Evolutionary conservation across 2,329 filamentous ascomycete species (phyloP), one percentile per base, ranked within the genome.

Genomic region (Juglanconis juglandina): DNA sequence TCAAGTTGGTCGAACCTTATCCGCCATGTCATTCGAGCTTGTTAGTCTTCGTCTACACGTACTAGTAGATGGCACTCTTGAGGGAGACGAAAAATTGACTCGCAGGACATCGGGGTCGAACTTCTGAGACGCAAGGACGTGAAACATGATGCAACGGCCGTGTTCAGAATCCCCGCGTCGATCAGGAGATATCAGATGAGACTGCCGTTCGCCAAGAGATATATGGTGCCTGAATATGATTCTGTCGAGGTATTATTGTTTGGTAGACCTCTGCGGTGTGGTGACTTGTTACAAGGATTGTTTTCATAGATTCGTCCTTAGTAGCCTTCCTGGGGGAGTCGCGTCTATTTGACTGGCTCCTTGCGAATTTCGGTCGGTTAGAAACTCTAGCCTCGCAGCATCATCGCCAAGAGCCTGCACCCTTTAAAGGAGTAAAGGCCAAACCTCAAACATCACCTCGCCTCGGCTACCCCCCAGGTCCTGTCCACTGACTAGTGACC

Each of bases 361-460:
- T 42, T 42, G 39, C 39, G 24, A 24, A 24, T 24, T 24, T 24
- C 24, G 24, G 24, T 42, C 39, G 39, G 39, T 13, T 42, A 42
- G 39, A 42, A 42, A 42, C 39, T 42, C 39, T 42, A 42, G 24
- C 24, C 39, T 42, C 39, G 10, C 7, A 42, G 39, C n/a, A 5
- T 42, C 33, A 32, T 30, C 13, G 53, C 53, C 58, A 44, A 53
- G 41, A 51, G 24, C 24, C 24, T 24, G 24, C 24, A 24, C 17
- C 47, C 42, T 41, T 51, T 42, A 24, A 47, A 44, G 58, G 53
- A 33, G 53, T 42, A 58, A 47, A 53, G 48, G 44, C n/a, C 34
- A 55, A 52, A 52, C 44, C 50, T 60, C 58, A 60, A 60, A 60
- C 58, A 56, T 41, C 32, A 49, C 37, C 35, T 24, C 41, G 53